Evolutionary conservation across 2,329 filamentous ascomycete species (phyloP).

Genomic region (Diaporthe destruens): DNA sequence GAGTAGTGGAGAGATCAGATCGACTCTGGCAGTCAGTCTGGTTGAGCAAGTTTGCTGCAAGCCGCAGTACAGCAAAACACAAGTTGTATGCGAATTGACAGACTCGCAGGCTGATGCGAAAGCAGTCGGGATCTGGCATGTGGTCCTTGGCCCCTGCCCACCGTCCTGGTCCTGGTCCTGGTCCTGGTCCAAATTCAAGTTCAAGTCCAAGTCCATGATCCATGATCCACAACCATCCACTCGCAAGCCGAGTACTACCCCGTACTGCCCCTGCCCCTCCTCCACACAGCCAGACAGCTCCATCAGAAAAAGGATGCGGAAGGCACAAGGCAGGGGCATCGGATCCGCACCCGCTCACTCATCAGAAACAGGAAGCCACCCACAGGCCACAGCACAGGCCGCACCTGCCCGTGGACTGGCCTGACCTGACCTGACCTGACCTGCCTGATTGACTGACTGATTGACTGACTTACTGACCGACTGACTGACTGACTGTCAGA

Average conservation of each 20-base stretch:
- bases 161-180: neutral
- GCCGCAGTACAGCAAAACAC: neutral
- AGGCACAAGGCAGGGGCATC: neutral
- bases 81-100: neutral
- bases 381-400: neutral
- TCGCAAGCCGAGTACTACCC: neutral
- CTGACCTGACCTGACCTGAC: no score
- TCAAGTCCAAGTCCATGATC: neutral
- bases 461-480: neutral
- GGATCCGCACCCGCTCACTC: neutral
- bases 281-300: neutral
- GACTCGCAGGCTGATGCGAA: neutral
- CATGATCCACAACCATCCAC: neutral
- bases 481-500: neutral
- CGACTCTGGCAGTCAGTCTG: no score
- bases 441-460: no score
- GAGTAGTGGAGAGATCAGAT: neutral
- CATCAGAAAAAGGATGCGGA: no score
- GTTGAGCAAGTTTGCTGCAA: neutral
- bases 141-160: neutral
- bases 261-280: neutral
- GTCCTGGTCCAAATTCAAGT: neutral
- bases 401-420: neutral
- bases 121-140: slow-evolving; percentile 23
- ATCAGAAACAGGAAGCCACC: neutral